phyloP scores from a whole-genome alignment of 331 rosid species.

The Cydonia oblonga region DNA sequence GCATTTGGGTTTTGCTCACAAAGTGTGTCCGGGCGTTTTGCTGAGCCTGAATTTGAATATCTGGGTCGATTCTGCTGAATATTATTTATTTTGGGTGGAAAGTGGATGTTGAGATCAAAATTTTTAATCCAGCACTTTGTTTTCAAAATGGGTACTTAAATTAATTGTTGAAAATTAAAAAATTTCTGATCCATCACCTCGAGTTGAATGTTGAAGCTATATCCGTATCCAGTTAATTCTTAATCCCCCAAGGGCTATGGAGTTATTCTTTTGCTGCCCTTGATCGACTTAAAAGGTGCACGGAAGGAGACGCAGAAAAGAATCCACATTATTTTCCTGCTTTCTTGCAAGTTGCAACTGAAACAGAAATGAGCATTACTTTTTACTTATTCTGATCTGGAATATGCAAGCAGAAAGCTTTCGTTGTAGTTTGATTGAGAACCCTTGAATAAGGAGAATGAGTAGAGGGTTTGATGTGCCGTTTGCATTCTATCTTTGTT shows the following conservation, averaged over 20 bases:
- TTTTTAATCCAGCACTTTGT: neutral
- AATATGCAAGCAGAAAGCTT: neutral
- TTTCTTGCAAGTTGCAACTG: neutral
- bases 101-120: neutral
- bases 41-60: neutral
- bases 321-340: neutral
- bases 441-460: conserved; percentile 2
- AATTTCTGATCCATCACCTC: no score
- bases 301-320: neutral
- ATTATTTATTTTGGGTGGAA: neutral
- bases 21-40: neutral
- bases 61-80: neutral
- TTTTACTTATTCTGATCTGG: neutral
- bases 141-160: neutral
- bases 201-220: neutral
- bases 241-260: neutral
- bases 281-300: neutral
- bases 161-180: no score
- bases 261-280: neutral
- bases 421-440: neutral
- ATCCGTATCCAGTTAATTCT: neutral
- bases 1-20: neutral
- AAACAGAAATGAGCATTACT: neutral
- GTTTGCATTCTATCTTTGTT: conserved; percentile 8
- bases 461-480: conserved; percentile 1